Conservation (phyloP, 2,329 filamentous ascomycete genomes). For the Epichloe sylvatica region DNA sequence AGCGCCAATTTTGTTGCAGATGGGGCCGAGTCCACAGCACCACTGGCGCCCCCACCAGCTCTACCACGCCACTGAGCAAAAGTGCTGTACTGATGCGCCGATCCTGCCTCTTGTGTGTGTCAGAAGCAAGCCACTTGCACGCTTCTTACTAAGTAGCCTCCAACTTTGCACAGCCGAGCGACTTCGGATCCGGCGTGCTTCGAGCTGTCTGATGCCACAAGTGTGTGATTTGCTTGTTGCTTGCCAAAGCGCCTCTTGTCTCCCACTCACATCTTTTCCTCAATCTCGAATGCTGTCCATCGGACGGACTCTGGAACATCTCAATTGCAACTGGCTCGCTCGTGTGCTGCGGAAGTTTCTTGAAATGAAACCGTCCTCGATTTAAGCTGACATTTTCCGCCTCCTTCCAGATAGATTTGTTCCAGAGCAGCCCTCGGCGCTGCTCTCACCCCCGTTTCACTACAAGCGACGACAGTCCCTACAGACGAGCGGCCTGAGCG, state of each 20-base stretch:
- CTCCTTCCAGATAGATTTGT: conserved; percentile 6
- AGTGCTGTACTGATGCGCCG: not conserved
- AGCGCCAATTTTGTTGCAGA: not conserved
- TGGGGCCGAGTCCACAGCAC: not conserved
- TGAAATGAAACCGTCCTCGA: not conserved
- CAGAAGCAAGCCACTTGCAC: not conserved
- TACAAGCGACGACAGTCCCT: conserved; percentile 3
- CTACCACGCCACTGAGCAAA: not conserved
- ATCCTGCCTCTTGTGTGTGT: not conserved
- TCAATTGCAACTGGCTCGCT: not conserved
- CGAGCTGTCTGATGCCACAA: not conserved
- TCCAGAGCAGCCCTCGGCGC: conserved; percentile 12
- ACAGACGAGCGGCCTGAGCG: conserved; percentile 2
- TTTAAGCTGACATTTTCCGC: conserved; percentile 1
- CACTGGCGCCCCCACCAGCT: conserved; percentile 1
- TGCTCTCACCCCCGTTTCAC: conserved; percentile 11
- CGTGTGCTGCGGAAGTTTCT: not conserved
- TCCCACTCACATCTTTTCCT: not conserved
- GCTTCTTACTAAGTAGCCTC: not conserved
- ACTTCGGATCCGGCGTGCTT: not conserved
- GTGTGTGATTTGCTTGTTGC: not conserved
- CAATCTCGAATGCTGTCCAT: too few relatives aligned
- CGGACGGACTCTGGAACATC: too few relatives aligned
- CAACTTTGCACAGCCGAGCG: not conserved
- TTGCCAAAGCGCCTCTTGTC: not conserved